Base-by-base conservation (phyloP, 78 protist species). In the slime mould (Dictyostelium discoideum) region DNA sequence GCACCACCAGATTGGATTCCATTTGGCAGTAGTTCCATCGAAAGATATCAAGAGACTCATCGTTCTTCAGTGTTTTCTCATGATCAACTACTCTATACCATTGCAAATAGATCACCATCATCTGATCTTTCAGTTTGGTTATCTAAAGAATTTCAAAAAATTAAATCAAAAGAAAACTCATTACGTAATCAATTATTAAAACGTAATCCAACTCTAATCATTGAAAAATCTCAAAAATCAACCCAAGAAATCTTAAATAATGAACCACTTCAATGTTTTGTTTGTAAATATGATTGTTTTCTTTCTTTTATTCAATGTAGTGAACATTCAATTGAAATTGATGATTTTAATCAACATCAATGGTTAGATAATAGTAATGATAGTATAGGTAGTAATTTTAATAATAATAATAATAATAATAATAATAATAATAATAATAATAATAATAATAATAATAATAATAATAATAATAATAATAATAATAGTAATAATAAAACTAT, bases 1-100 rank as follows among this genome's bases (percentile, higher is more conserved):
- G 97, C 98, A 22, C 92, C 94, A 6, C 32, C 85, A 24, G 98
- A 96, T 73, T 98, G 99, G 98, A 32, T 97, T 0, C 96, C 96
- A 9, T 92, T 63, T 80, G 98, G 98, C 1, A 48, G 57, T 32
- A 76, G 63, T 1, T 78, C 93, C 4, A 48, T 87, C 8, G 87
- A 82, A 44, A 50, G 76, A 44, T 96, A 96, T 92, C 85, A 80
- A 63, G 42, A 81, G 26, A 78, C 86, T 65, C 50, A 81, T 44
- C 39, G 94, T 24, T 57, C 84, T 16, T 78, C 95, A 3, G 97
- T 96, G 3, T 96, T 96, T 18, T 92, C 95, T 0, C 83, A 72
- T 16, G 97, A 96, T 11, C 93, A 87, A 39, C 60, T 96, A 39
- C 84, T 96, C 54, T 88, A 48, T 32, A 54, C 42, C 69, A 85